Conservation (phyloP, 495 filamentous ascomycete genomes). For the Neurospora tetraspora region DNA sequence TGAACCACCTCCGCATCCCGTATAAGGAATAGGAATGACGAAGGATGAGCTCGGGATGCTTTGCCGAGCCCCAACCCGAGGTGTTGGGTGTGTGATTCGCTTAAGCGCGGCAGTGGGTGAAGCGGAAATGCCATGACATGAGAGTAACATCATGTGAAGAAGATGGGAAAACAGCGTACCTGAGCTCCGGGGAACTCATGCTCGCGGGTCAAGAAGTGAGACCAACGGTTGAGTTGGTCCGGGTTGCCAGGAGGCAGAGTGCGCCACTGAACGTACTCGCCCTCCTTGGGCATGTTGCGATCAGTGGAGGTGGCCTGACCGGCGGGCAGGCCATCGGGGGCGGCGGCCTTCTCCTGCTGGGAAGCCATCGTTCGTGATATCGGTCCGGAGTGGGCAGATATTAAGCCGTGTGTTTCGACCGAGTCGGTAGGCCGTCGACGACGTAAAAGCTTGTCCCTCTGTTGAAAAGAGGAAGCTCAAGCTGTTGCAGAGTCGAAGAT, state of each 20-base stretch:
- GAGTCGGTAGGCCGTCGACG: background rate
- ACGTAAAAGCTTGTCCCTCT: background rate
- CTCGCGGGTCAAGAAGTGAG: conserved; percentile 38
- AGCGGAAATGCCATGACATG: background rate
- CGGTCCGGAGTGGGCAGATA: background rate
- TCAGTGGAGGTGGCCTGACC: background rate
- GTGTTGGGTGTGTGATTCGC: background rate
- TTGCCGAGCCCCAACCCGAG: background rate
- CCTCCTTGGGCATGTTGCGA: conserved; percentile 29
- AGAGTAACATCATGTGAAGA: background rate
- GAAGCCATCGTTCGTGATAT: background rate
- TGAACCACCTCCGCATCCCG: background rate
- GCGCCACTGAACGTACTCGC: conserved; percentile 37
- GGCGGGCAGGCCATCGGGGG: background rate
- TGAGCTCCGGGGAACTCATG: conserved; percentile 94
- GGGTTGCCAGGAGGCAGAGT: conserved; percentile 30
- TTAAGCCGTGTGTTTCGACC: background rate
- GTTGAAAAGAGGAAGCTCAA: background rate
- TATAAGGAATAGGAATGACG: background rate
- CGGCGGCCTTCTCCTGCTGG: background rate
- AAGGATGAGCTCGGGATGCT: background rate
- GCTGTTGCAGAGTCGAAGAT: background rate
- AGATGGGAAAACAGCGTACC: conserved; percentile 32
- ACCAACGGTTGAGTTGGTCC: conserved; percentile 35
- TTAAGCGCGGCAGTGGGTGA: background rate